Evolutionary conservation across 306 rosid genomes (phyloP).

Genomic region (Coriaria nepalensis): DNA sequence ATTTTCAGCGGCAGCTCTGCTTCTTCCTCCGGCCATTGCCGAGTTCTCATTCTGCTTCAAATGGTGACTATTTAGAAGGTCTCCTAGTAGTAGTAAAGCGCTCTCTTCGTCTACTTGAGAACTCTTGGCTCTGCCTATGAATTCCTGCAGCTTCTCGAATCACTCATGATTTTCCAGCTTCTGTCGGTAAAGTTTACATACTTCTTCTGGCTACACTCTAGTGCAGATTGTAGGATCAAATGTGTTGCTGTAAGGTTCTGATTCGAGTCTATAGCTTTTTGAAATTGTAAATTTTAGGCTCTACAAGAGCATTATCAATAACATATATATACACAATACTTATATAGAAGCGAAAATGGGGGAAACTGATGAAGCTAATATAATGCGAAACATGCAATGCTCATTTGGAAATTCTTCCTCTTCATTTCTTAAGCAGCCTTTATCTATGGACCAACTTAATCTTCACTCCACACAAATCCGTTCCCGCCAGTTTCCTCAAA

Average conservation of each 20-base stretch:
- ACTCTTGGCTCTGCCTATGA: too few relatives aligned
- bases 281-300: not conserved
- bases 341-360: constrained; percentile 30
- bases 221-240: too few relatives aligned
- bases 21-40: not conserved
- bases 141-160: too few relatives aligned
- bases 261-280: constrained; percentile 1
- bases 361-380: constrained; percentile 62
- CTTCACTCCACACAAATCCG: constrained; percentile 50
- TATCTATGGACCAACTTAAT: constrained; percentile 48
- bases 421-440: constrained; percentile 37
- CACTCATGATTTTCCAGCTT: too few relatives aligned
- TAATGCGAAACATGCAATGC: constrained; percentile 60
- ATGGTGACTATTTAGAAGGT: not conserved
- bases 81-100: too few relatives aligned
- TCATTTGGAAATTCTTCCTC: constrained; percentile 55
- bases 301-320: constrained; percentile 5
- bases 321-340: not conserved
- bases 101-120: too few relatives aligned
- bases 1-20: not conserved
- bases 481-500: constrained; percentile 39
- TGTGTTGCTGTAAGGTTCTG: not conserved
- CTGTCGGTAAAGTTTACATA: too few relatives aligned
- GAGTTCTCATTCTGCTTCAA: constrained; percentile 2
- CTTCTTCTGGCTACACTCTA: too few relatives aligned